Percentiles rank a stretch among this genome's conserved stretches.
Evolutionary conservation across 176 grass and related monocot genomes (phyloP).

Genomic region (Oryza longistaminata): DNA sequence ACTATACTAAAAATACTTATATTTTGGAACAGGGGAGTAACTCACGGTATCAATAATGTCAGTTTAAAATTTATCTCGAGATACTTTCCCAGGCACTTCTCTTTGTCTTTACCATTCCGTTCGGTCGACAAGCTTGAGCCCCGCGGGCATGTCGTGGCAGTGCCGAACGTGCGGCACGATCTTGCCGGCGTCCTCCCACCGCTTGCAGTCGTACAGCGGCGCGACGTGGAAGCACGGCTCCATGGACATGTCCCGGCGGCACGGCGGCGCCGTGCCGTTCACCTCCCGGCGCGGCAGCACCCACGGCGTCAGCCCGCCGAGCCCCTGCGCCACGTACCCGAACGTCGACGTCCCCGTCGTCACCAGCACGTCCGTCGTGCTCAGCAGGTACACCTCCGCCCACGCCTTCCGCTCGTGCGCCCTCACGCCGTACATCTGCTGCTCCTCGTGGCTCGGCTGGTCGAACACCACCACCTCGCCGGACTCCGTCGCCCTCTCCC

Average conservation of each 20-base stretch:
- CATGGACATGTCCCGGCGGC: conserved; percentile 42
- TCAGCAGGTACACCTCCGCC: conserved; percentile 75
- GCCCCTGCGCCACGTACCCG: conserved; percentile 68
- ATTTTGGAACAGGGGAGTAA: too few relatives aligned
- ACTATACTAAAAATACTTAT: too few relatives aligned
- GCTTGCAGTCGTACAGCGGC: conserved; percentile 30
- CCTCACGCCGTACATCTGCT: conserved; percentile 28
- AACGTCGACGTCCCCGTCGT: conserved; percentile 62
- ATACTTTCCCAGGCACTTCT: too few relatives aligned
- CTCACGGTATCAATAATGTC: too few relatives aligned
- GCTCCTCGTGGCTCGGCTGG: conserved; percentile 75
- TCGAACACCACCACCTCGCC: conserved; percentile 58
- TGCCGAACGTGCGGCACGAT: conserved; percentile 42
- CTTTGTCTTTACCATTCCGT: neutral
- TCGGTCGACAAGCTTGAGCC: conserved; percentile 50
- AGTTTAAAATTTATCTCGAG: too few relatives aligned
- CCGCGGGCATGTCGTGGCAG: conserved; percentile 41
- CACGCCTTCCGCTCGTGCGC: conserved; percentile 63
- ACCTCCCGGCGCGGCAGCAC: conserved; percentile 26
- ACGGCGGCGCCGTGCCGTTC: conserved; percentile 21
- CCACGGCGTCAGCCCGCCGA: conserved; percentile 62
- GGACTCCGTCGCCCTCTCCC: conserved; percentile 48
- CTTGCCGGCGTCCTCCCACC: conserved; percentile 1
- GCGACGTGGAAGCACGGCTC: conserved; percentile 55
- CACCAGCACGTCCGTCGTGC: conserved; percentile 52